Evolutionary conservation across 768 basidiomycete genomes (phyloP), one percentile per base, ranked within the genome.

Genomic region (Leccinum disarticulatum): DNA sequence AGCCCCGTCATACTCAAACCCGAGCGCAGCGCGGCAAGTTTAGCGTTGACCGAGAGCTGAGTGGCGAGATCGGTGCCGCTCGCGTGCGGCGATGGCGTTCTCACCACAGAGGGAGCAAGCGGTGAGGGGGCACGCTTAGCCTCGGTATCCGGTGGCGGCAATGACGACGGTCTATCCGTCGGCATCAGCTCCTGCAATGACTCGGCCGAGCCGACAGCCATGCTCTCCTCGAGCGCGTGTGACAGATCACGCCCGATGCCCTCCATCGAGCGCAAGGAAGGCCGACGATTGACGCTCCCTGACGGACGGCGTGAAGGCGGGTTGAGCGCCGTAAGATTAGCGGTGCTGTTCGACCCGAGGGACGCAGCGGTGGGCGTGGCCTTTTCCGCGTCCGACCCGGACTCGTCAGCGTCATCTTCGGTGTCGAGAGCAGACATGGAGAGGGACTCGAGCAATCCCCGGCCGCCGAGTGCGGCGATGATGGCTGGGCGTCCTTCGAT

Each of bases 341-440:
- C 1, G n/a, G n/a, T n/a, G 4, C 15, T 35, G 5, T 41, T 50
- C 25, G 53, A 22, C 14, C 52, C 60, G 7, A 56, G 41, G n/a
- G 36, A n/a, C 5, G 41, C 6, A 8, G 63, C 11, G 22, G 14
- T 14, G 10, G n/a, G 31, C 6, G 60, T 63, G 22, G 58, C 48
- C 28, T 59, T 65, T 35, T 68, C 67, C 4, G 47, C 35, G 17
- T 70, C 70, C 7, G 68, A 65, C 22, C 3, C 22, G 14, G 68
- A 65, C 31, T 54, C 68, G 28, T 73, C 70, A 1, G 43, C 59
- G 1, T 78, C 79, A 19, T 81, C 80, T 19, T 85, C 80, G 6
- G 75, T 75, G 13, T 80, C 85, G 46, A 86, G 69, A 7, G 85
- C 85, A 3, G 83, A 85, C 71, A 79, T 79, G 30, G 82, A 81